Evolutionary conservation across 2,329 filamentous ascomycete species (phyloP).

Genomic region (Pestalotiopsis sp.): DNA sequence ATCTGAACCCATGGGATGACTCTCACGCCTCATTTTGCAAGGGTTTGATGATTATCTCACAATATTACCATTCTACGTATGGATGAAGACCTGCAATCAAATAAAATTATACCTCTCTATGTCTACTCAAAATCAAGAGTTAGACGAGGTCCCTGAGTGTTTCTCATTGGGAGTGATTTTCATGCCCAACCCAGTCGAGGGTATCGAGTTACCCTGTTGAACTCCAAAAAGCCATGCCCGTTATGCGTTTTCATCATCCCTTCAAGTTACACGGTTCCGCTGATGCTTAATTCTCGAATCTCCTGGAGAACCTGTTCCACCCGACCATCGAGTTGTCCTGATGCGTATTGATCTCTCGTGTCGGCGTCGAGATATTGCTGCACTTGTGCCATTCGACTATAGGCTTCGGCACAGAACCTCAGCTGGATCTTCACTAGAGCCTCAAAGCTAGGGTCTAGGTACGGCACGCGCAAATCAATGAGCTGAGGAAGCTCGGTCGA

Average conservation of each 20-base stretch:
- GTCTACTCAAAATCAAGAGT: background rate
- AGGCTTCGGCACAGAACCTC: constrained; percentile 96
- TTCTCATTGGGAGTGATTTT: background rate
- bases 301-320: constrained; percentile 97
- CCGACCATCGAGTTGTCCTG: constrained; percentile 85
- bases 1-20: too few relatives aligned
- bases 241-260: background rate
- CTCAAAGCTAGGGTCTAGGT: constrained; percentile 95
- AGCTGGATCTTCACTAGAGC: constrained; percentile 98
- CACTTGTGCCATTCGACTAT: constrained; percentile 97
- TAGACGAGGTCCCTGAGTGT: background rate
- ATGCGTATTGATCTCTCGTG: constrained; percentile 93
- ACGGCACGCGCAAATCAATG: constrained; percentile 95
- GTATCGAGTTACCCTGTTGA: constrained; percentile 8
- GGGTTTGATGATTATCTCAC: background rate
- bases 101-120: background rate
- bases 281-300: constrained; percentile 95
- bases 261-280: constrained; percentile 59
- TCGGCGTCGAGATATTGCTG: constrained; percentile 97
- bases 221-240: constrained; percentile 13
- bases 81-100: background rate
- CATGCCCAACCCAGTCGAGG: constrained; percentile 1
- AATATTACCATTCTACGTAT: background rate
- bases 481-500: constrained; percentile 91
- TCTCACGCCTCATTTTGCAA: background rate